A percentile compares a stretch with the other conserved stretches of the same genome.
These are phyloP conservation scores for Picea sitchensis DNA, from an alignment of 75 land plant genomes.

Conservation along the genomic window DNA sequence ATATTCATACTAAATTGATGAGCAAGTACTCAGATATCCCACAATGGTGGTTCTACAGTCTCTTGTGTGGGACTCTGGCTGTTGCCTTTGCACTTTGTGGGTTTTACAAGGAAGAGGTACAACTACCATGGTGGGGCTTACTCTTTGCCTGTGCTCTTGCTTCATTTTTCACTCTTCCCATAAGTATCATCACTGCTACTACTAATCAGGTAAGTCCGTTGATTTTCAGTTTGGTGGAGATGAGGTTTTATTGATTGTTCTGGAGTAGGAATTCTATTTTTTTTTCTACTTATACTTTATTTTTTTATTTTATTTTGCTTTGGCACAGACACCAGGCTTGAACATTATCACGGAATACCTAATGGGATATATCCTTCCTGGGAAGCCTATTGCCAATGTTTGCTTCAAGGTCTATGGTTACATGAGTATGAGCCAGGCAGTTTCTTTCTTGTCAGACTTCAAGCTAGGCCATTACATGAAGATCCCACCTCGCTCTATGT, in stretches of 20 bases:
- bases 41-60: slow-evolving; percentile 71
- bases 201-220: slow-evolving; percentile 63
- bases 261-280: no score
- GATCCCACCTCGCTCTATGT: slow-evolving; percentile 45
- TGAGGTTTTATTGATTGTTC: not conserved
- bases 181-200: slow-evolving; percentile 84
- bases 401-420: slow-evolving; percentile 46
- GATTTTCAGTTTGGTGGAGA: not conserved
- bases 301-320: not conserved
- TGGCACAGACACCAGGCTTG: slow-evolving; percentile 28
- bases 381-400: slow-evolving; percentile 36
- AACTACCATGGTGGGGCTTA: slow-evolving; percentile 96
- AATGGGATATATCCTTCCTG: slow-evolving; percentile 40
- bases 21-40: slow-evolving; percentile 66
- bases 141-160: slow-evolving; percentile 71
- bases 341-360: slow-evolving; percentile 49
- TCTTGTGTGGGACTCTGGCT: slow-evolving; percentile 37
- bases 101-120: slow-evolving; percentile 56
- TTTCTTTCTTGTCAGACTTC: slow-evolving; percentile 34
- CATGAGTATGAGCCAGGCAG: slow-evolving; percentile 47
- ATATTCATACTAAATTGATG: slow-evolving; percentile 75
- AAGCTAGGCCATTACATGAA: slow-evolving; percentile 50
- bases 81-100: slow-evolving; percentile 50
- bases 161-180: slow-evolving; percentile 75
- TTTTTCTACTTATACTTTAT: no score